Conservation (phyloP, 2,329 filamentous ascomycete genomes). For the Pseudocercospora cruenta region DNA sequence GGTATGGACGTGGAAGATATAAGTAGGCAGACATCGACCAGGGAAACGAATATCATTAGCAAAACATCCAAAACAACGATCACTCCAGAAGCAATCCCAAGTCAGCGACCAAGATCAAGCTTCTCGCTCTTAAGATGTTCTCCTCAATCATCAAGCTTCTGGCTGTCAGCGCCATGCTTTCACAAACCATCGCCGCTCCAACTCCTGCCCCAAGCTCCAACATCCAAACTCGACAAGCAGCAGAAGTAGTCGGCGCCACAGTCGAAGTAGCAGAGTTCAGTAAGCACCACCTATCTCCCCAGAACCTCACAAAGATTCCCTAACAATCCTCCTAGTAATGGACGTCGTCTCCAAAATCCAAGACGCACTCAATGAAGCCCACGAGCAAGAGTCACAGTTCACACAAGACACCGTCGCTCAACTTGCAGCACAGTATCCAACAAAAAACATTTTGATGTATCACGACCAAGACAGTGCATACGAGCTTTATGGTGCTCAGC, state of each 20-base stretch:
- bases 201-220: not conserved
- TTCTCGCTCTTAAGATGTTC: not conserved
- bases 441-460: not conserved
- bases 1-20: too few species aligned
- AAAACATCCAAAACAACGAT: too few species aligned
- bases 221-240: not conserved
- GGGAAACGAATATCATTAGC: too few species aligned
- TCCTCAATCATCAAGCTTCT: not conserved
- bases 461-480: not conserved
- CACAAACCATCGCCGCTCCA: not conserved
- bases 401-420: not conserved
- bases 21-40: too few species aligned
- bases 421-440: not conserved
- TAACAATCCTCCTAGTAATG: not conserved
- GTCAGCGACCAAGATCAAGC: not conserved
- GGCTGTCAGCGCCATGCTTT: not conserved
- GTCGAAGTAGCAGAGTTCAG: not conserved
- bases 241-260: not conserved
- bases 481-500: not conserved
- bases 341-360: not conserved
- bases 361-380: not conserved
- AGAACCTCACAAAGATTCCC: not conserved
- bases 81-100: not conserved
- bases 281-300: not conserved
- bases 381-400: not conserved